A percentile compares a stretch with the other conserved stretches of the same genome.
These are phyloP conservation scores for Karstenula rhodostoma DNA, from an alignment of 2,329 filamentous ascomycete species.

Conservation along the genomic window DNA sequence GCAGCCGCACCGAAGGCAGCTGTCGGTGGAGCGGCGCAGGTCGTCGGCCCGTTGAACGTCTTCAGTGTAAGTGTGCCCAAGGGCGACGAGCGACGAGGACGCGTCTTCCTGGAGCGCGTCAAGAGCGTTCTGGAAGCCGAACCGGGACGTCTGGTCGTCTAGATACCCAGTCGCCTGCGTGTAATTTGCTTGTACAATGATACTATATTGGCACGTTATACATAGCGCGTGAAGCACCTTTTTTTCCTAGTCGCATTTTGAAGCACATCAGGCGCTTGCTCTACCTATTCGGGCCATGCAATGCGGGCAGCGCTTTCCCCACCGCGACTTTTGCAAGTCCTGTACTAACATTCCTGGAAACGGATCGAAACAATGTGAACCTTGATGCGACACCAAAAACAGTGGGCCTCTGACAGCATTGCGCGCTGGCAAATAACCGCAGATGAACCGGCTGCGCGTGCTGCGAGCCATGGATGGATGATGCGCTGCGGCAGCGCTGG, in stretches of 20 bases:
- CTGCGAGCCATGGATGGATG: conserved; percentile 2
- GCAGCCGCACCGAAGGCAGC: conserved; percentile 35
- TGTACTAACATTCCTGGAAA: no score
- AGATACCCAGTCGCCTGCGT: conserved; percentile 16
- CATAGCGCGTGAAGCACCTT: conserved; percentile 3
- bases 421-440: not conserved
- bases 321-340: no score
- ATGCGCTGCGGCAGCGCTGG: not conserved
- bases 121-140: conserved; percentile 73
- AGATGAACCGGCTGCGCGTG: conserved; percentile 5
- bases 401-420: not conserved
- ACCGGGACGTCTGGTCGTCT: conserved; percentile 50
- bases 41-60: conserved; percentile 69
- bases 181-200: conserved; percentile 18
- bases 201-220: conserved; percentile 7
- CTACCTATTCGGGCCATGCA: not conserved
- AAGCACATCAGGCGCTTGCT: not conserved
- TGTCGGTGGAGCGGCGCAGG: conserved; percentile 38
- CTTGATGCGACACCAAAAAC: conserved; percentile 6
- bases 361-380: not conserved
- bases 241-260: not conserved
- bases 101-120: conserved; percentile 83
- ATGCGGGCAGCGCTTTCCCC: not conserved
- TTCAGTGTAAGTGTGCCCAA: conserved; percentile 83
- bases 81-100: conserved; percentile 82